Conservation (phyloP, 768 basidiomycete genomes). For the Leucosporidium yakuticum region DNA sequence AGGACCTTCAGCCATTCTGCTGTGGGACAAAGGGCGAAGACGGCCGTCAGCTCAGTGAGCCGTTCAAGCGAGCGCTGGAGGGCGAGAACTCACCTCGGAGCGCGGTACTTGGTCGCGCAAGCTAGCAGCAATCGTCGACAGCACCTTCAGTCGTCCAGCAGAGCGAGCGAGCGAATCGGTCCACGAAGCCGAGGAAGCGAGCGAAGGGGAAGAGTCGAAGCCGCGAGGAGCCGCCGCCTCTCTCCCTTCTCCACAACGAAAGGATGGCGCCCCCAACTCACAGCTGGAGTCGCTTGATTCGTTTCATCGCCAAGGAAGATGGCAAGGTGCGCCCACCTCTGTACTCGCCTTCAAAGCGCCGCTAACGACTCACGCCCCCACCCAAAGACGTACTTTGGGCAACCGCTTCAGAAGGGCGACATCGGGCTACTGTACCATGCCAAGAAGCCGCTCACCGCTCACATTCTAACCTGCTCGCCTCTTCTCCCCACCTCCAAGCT, state of each 20-base stretch:
- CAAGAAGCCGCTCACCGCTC: slow-evolving; percentile 10
- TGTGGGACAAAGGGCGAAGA: no score
- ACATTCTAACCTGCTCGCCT: slow-evolving; percentile 3
- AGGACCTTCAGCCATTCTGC: no score
- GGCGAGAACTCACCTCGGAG: no score
- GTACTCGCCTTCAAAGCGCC: background rate
- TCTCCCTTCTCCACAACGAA: background rate
- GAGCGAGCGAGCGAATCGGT: no score
- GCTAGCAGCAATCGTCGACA: no score
- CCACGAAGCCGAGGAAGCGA: no score
- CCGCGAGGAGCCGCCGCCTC: no score
- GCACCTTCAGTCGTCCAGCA: no score
- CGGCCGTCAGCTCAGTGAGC: no score
- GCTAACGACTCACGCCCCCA: background rate
- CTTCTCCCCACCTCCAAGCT: background rate
- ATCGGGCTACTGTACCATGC: slow-evolving; percentile 8
- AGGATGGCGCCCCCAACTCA: background rate
- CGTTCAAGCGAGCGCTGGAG: no score
- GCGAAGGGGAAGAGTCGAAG: no score
- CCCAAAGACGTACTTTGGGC: slow-evolving; percentile 24
- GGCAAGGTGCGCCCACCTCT: slow-evolving; percentile 10
- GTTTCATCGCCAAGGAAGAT: slow-evolving; percentile 31
- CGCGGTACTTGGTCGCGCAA: no score
- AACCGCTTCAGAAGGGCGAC: slow-evolving; percentile 11
- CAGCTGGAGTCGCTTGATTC: slow-evolving; percentile 8